phyloP scores from a whole-genome alignment of 352 stramenopile genomes.

The Globisporangium viniferum region DNA sequence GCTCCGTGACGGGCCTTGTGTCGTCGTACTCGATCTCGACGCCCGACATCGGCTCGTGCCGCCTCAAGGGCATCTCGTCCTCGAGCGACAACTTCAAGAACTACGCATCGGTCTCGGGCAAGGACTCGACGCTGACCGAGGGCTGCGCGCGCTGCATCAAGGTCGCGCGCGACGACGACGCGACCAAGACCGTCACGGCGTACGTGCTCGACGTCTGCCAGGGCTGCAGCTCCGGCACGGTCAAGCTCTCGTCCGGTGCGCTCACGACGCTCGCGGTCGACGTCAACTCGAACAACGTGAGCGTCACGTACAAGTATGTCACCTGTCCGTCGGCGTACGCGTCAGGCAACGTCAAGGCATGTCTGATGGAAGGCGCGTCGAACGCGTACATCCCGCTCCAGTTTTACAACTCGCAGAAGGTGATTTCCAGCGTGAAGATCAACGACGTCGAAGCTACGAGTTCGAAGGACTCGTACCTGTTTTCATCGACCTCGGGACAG shows the following conservation, averaged over 20 bases:
- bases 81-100: slow-evolving; percentile 74
- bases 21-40: slow-evolving; percentile 59
- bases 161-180: slow-evolving; percentile 48
- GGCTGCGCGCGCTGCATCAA: slow-evolving; percentile 76
- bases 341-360: slow-evolving; percentile 73
- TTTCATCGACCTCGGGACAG: slow-evolving; percentile 46
- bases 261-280: slow-evolving; percentile 44
- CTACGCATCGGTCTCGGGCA: slow-evolving; percentile 69
- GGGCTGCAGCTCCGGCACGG: slow-evolving; percentile 39
- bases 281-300: slow-evolving; percentile 44
- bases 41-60: slow-evolving; percentile 63
- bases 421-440: slow-evolving; percentile 61
- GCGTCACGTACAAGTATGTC: slow-evolving; percentile 58
- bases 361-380: slow-evolving; percentile 78
- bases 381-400: slow-evolving; percentile 79
- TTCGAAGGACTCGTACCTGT: slow-evolving; percentile 58
- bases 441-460: slow-evolving; percentile 46
- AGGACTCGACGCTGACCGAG: slow-evolving; percentile 49
- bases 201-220: slow-evolving; percentile 74
- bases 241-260: slow-evolving; percentile 51
- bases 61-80: slow-evolving; percentile 55
- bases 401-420: slow-evolving; percentile 79
- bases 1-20: slow-evolving; percentile 19
- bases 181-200: slow-evolving; percentile 42
- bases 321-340: slow-evolving; percentile 56